Conservation (phyloP, 148 eudicot species). For the Fallopia convolvulus region DNA sequence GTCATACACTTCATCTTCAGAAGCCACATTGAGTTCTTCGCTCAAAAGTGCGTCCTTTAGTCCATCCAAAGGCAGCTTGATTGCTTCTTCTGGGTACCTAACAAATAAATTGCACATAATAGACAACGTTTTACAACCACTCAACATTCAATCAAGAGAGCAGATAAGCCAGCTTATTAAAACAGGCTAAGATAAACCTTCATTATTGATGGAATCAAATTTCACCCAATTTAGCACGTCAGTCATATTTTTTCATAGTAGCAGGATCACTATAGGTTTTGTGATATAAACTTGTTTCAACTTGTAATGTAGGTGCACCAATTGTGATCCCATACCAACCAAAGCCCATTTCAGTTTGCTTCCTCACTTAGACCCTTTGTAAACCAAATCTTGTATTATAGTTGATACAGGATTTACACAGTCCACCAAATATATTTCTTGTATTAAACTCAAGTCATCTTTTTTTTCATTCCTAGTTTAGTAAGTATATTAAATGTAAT, state of each 20-base stretch:
- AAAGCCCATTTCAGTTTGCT: background rate
- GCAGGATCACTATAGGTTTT: background rate
- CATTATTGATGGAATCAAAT: too few species aligned
- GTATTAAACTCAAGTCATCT: background rate
- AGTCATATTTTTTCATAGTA: too few species aligned
- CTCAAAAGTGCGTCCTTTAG: background rate
- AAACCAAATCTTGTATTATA: background rate
- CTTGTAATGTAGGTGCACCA: background rate
- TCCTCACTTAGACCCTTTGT: background rate
- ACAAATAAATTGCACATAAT: background rate
- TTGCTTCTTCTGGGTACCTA: background rate
- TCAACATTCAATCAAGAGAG: background rate
- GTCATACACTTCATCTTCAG: background rate
- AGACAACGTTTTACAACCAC: background rate
- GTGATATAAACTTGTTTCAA: background rate
- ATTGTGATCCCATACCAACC: background rate
- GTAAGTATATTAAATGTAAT: background rate
- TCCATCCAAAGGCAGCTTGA: background rate
- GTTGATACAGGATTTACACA: background rate
- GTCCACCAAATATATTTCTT: background rate
- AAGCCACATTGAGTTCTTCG: background rate
- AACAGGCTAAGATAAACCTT: background rate
- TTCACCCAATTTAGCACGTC: too few species aligned
- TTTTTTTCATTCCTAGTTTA: background rate
- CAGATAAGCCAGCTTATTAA: background rate